phyloP scores from a whole-genome alignment of 129 eudicot species.

The Lonicera japonica region DNA sequence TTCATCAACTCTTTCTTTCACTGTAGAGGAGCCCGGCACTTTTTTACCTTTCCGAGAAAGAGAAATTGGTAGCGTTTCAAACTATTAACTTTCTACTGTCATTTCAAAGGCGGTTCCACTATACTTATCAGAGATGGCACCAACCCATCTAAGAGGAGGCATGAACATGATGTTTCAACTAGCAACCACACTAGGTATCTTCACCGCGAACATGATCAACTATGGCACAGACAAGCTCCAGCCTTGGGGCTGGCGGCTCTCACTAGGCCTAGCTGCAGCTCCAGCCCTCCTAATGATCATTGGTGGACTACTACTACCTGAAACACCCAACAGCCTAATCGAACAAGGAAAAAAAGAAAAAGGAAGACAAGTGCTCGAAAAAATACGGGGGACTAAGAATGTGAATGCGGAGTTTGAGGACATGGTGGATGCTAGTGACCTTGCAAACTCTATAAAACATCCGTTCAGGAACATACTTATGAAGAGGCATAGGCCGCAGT shows the following conservation, averaged over 20 bases:
- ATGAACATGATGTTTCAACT: conserved; percentile 89
- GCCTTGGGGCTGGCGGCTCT: conserved; percentile 95
- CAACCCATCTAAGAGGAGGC: conserved; percentile 83
- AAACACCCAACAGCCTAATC: conserved; percentile 93
- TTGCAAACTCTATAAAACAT: conserved; percentile 73
- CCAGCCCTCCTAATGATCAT: conserved; percentile 81
- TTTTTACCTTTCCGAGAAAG: neutral
- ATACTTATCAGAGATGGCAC: conserved; percentile 93
- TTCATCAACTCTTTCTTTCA: too few species aligned
- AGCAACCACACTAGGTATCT: conserved; percentile 89
- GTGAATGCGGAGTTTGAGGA: conserved; percentile 82
- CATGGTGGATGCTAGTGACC: conserved; percentile 83
- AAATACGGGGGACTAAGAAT: conserved; percentile 70
- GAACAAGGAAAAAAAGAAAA: conserved; percentile 51
- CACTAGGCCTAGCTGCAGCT: conserved; percentile 81
- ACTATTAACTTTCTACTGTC: neutral
- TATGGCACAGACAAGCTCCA: conserved; percentile 68
- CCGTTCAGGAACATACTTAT: conserved; percentile 73
- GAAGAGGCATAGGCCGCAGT: conserved; percentile 73
- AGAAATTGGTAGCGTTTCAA: neutral
- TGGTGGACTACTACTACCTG: conserved; percentile 83
- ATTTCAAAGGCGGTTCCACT: conserved; percentile 77
- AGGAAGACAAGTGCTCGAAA: conserved; percentile 58
- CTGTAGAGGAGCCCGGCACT: neutral
- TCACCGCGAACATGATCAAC: conserved; percentile 91